A percentile compares a stretch with the other conserved stretches of the same genome.
Evolutionary conservation across 805 yeast genomes (phyloP).

Genomic region (Cyberlindnera mississippiensis): DNA sequence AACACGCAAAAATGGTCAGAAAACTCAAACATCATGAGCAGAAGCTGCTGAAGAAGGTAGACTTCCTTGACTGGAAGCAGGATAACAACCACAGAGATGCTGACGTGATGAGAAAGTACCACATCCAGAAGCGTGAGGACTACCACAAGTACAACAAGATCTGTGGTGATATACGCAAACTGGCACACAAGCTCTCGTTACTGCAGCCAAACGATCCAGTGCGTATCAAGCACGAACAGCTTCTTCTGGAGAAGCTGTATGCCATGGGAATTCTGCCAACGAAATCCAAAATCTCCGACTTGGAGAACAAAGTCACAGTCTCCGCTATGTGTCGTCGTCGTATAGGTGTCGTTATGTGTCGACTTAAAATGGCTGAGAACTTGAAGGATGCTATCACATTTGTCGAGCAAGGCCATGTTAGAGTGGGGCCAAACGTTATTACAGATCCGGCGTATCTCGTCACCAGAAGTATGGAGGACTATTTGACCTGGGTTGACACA

Average conservation of each 20-base stretch:
- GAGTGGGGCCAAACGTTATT: slow-evolving; percentile 94
- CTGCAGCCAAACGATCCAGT: slow-evolving; percentile 85
- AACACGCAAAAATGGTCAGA: slow-evolving; percentile 59
- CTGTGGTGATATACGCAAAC: slow-evolving; percentile 85
- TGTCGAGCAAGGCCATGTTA: slow-evolving; percentile 94
- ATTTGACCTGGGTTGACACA: slow-evolving; percentile 95
- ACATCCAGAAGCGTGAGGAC: slow-evolving; percentile 91
- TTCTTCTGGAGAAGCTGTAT: slow-evolving; percentile 80
- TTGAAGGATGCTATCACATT: slow-evolving; percentile 85
- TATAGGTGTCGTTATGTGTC: slow-evolving; percentile 90
- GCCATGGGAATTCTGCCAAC: slow-evolving; percentile 85
- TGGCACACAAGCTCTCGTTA: slow-evolving; percentile 81
- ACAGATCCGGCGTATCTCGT: slow-evolving; percentile 95
- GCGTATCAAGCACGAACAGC: slow-evolving; percentile 83
- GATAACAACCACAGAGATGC: slow-evolving; percentile 94
- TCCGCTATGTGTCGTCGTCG: slow-evolving; percentile 90
- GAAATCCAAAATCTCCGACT: slow-evolving; percentile 84
- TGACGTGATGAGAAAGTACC: slow-evolving; percentile 94
- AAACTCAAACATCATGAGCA: slow-evolving; percentile 92
- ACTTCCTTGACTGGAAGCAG: slow-evolving; percentile 95
- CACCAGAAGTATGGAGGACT: slow-evolving; percentile 92
- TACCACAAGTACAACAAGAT: slow-evolving; percentile 90
- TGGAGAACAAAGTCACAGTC: slow-evolving; percentile 89
- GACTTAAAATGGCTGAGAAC: slow-evolving; percentile 90
- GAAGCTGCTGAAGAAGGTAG: slow-evolving; percentile 91